These are phyloP conservation scores for Xylaria telfairii DNA, from an alignment of 495 filamentous ascomycete genomes.

Conservation along the genomic window DNA sequence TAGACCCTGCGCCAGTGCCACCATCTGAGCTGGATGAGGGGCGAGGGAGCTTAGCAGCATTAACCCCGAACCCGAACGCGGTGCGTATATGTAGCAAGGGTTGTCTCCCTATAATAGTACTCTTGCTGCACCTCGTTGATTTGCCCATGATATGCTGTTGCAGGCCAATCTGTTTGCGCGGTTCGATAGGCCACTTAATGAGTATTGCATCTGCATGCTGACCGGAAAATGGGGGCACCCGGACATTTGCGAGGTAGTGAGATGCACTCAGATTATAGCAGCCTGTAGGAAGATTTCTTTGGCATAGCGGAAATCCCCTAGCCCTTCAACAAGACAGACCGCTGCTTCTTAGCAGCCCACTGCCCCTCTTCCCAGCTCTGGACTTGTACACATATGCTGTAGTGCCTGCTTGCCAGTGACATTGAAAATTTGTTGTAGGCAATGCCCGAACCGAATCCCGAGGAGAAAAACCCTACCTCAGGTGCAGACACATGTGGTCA, in stretches of 20 bases:
- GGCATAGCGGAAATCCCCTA: slow-evolving; percentile 1
- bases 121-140: neutral
- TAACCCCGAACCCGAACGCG: neutral
- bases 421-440: slow-evolving; percentile 7
- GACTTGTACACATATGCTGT: neutral
- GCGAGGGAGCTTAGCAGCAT: neutral
- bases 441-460: slow-evolving; percentile 8
- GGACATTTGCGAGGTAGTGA: neutral
- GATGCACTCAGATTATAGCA: slow-evolving; percentile 24
- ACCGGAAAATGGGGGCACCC: neutral
- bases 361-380: slow-evolving; percentile 1
- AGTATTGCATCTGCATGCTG: slow-evolving; percentile 7
- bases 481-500: neutral
- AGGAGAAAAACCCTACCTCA: neutral
- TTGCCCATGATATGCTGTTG: neutral
- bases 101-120: neutral
- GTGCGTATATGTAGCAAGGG: neutral
- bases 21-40: neutral
- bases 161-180: neutral
- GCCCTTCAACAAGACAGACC: slow-evolving; percentile 5
- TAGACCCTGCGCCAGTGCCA: neutral
- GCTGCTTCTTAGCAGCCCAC: neutral
- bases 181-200: neutral
- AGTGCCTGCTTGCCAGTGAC: neutral
- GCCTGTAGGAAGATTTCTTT: neutral